phyloP scores from a whole-genome alignment of 108 stramenopile genomes.

The Mediolabrus comicus region DNA sequence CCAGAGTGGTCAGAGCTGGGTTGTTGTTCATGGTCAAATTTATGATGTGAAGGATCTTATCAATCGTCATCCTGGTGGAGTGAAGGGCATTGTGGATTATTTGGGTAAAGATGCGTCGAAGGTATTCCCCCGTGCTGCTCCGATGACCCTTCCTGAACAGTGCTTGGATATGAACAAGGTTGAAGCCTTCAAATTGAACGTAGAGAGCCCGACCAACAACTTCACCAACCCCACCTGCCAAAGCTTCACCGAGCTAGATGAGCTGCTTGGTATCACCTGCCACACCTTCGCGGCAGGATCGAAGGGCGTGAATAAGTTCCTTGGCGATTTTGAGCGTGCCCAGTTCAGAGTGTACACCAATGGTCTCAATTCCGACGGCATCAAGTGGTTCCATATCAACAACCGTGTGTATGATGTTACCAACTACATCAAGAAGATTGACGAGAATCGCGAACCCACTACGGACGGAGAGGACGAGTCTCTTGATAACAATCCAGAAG shows the following conservation, averaged over 20 bases:
- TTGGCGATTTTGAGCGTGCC: slow-evolving; percentile 44
- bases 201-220: slow-evolving; percentile 30
- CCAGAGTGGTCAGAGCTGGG: slow-evolving; percentile 50
- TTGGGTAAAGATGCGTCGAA: slow-evolving; percentile 57
- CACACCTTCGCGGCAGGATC: slow-evolving; percentile 44
- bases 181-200: slow-evolving; percentile 26
- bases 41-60: slow-evolving; percentile 58
- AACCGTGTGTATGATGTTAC: slow-evolving; percentile 50
- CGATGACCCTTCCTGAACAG: slow-evolving; percentile 44
- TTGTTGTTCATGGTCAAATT: slow-evolving; percentile 44
- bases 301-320: slow-evolving; percentile 41
- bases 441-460: slow-evolving; percentile 20
- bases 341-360: slow-evolving; percentile 23
- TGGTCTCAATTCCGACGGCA: slow-evolving; percentile 22
- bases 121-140: slow-evolving; percentile 56
- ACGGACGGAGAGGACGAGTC: slow-evolving; percentile 1
- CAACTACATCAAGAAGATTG: slow-evolving; percentile 41
- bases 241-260: slow-evolving; percentile 45
- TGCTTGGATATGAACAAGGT: slow-evolving; percentile 57
- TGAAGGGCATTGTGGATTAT: slow-evolving; percentile 50
- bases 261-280: slow-evolving; percentile 51
- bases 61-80: slow-evolving; percentile 56
- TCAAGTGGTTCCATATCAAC: slow-evolving; percentile 32
- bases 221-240: slow-evolving; percentile 49
- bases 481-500: slow-evolving; percentile 13